phyloP scores from a whole-genome alignment of 2,329 filamentous ascomycete genomes.

The Cordyceps cateniannulata region DNA sequence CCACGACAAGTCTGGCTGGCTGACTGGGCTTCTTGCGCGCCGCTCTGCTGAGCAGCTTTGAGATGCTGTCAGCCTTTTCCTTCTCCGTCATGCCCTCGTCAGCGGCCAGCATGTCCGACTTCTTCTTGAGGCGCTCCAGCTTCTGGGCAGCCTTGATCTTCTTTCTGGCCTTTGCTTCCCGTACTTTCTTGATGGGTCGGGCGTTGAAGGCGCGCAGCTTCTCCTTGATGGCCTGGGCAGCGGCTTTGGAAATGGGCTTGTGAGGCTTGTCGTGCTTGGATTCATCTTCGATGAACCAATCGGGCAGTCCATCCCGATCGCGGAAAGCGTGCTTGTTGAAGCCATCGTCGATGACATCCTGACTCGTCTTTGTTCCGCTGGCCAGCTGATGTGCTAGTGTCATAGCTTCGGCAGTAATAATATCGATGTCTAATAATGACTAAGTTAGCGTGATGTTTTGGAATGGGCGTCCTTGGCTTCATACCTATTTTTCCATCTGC shows the following conservation, averaged over 20 bases:
- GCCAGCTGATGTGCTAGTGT: constrained; percentile 89
- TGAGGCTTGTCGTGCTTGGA: constrained; percentile 72
- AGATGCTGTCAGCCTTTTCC: constrained; percentile 85
- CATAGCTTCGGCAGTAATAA: constrained; percentile 99
- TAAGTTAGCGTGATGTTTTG: constrained; percentile 16
- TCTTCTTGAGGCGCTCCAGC: constrained; percentile 94
- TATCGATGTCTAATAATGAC: constrained; percentile 69
- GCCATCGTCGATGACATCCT: constrained; percentile 79
- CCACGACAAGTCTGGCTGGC: constrained; percentile 82
- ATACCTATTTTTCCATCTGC: constrained; percentile 58
- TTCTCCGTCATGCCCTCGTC: constrained; percentile 93
- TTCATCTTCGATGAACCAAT: constrained; percentile 98
- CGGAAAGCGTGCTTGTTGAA: constrained; percentile 93
- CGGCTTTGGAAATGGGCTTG: constrained; percentile 87
- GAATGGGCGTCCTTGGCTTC: constrained; percentile 13
- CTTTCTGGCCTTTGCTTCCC: constrained; percentile 92
- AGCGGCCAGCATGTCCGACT: constrained; percentile 81
- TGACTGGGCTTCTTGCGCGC: constrained; percentile 80
- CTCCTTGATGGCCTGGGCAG: constrained; percentile 86
- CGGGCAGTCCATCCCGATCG: constrained; percentile 83
- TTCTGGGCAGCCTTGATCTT: constrained; percentile 90
- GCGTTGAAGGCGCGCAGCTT: constrained; percentile 90
- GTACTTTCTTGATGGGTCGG: constrained; percentile 97
- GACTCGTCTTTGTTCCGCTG: constrained; percentile 70
- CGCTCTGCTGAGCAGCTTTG: constrained; percentile 73